Percentiles rank a stretch among this genome's conserved stretches.
These are phyloP conservation scores for Trypanosoma caninum DNA, from an alignment of 208 protist species.

Conservation along the genomic window DNA sequence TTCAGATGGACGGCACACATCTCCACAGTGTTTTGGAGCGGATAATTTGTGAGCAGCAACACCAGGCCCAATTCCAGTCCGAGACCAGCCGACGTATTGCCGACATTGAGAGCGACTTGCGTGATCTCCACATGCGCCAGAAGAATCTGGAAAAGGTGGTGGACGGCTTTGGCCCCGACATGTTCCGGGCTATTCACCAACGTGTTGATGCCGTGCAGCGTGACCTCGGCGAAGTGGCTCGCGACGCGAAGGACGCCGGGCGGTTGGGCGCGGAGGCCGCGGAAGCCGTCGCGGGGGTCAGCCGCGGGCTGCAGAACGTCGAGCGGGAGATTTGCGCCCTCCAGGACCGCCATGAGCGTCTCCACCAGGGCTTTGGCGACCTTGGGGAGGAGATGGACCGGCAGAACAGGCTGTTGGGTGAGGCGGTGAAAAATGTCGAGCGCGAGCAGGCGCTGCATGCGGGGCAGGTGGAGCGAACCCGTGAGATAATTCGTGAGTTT, in stretches of 20 bases:
- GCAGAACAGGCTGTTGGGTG: slow-evolving; percentile 9
- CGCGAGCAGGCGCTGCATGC: slow-evolving; percentile 5
- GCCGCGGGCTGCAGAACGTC: slow-evolving; percentile 44
- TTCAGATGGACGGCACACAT: slow-evolving; percentile 81
- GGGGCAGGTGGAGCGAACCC: neutral
- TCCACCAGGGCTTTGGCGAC: slow-evolving; percentile 40
- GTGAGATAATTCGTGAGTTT: neutral
- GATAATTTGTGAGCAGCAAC: slow-evolving; percentile 55
- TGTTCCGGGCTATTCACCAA: slow-evolving; percentile 32
- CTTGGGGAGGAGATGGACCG: slow-evolving; percentile 37
- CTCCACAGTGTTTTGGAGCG: slow-evolving; percentile 65
- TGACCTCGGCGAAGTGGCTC: slow-evolving; percentile 33
- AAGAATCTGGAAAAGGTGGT: slow-evolving; percentile 43
- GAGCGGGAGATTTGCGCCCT: slow-evolving; percentile 31
- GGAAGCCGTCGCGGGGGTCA: slow-evolving; percentile 33
- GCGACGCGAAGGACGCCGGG: slow-evolving; percentile 41
- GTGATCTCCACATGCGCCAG: slow-evolving; percentile 37
- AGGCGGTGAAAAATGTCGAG: slow-evolving; percentile 30
- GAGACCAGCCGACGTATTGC: slow-evolving; percentile 29
- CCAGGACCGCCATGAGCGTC: slow-evolving; percentile 35
- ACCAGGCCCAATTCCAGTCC: slow-evolving; percentile 36
- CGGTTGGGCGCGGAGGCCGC: slow-evolving; percentile 36
- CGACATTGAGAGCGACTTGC: slow-evolving; percentile 40
- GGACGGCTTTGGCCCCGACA: slow-evolving; percentile 27
- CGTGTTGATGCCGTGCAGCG: slow-evolving; percentile 49